Conservation (phyloP, 257 asterid genomes). For the Scutellaria minor region DNA sequence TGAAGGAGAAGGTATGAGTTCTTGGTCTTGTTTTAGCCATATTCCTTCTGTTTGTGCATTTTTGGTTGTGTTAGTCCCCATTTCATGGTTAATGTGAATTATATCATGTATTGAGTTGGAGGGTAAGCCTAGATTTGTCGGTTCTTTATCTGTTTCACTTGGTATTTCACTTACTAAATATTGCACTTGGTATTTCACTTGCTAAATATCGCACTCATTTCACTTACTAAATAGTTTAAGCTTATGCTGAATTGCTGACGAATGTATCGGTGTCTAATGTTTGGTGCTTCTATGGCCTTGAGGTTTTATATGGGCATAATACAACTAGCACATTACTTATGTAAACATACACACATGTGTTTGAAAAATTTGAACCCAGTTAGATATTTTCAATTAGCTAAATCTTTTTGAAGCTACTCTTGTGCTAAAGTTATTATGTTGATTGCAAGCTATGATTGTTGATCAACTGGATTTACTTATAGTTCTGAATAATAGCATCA, state of each 20-base stretch:
- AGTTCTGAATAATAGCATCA: conserved; percentile 51
- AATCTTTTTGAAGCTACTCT: conserved; percentile 17
- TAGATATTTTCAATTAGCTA: neutral
- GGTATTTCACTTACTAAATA: neutral
- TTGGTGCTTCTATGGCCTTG: conserved; percentile 27
- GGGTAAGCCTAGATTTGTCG: neutral
- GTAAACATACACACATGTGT: neutral
- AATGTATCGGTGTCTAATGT: conserved; percentile 11
- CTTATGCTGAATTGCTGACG: conserved; percentile 6
- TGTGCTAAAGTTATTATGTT: conserved; percentile 15
- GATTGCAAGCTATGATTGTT: conserved; percentile 6
- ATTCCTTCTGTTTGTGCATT: neutral
- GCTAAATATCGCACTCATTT: neutral
- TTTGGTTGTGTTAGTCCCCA: neutral
- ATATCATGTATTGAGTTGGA: neutral
- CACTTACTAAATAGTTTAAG: neutral
- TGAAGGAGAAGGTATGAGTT: conserved; percentile 64
- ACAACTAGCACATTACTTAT: conserved; percentile 1
- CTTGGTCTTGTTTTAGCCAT: no score
- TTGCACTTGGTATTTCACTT: neutral
- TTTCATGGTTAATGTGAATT: conserved; percentile 18
- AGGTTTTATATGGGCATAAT: conserved; percentile 22
- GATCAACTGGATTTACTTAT: conserved; percentile 25
- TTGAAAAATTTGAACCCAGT: neutral
- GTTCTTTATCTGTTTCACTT: neutral